Base-by-base conservation (phyloP, 108 stramenopile species). In the Aurantiochytrium sp. region DNA sequence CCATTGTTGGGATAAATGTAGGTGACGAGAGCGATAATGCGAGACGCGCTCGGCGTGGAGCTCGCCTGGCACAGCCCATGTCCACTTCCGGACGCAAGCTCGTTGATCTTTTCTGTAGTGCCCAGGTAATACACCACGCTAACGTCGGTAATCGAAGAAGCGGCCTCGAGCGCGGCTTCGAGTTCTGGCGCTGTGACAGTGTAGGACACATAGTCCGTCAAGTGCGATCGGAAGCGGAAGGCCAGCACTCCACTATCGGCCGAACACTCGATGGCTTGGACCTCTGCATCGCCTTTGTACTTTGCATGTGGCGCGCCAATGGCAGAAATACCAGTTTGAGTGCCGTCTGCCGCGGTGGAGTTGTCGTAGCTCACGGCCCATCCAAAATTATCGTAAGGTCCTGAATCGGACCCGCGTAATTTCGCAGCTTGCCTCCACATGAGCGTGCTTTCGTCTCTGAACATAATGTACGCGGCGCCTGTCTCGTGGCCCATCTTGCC, bases 121-220 rank as follows among this genome's bases (percentile, higher is more conserved):
- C 76, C 76, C 28, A 47, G 6, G 51, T 53, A 83, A 45, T 53
- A 83, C 49, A 53, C 51, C 19, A 83, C 76, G 76, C 10, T 83
- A 23, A 83, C 76, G n/a, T 83, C 76, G 45, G 76, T 83, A 53
- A 83, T 83, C 23, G 76, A 83, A 6, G 76, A 53, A 6, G 76
- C n/a, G 8, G 5, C 29, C 60, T 88, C 42, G 28, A 88, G 60
- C 5, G 60, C 60, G 44, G 58, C 60, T 44, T 88, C 19, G 21
- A 88, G 28, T 44, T 59, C 58, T n/a, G 59, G 28, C 5, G 59
- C 59, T 5, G 59, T 88, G 21, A 35, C 44, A 5, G 44, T 5
- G 44, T 35, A 60, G 5, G 88, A 8, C 23, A 59, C 35, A 59
- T 25, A 35, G 18, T 5, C 58, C 0, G 59, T 43, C n/a, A 35